Conservation (phyloP, 345 rosid genomes). For the Brassica juncea region DNA sequence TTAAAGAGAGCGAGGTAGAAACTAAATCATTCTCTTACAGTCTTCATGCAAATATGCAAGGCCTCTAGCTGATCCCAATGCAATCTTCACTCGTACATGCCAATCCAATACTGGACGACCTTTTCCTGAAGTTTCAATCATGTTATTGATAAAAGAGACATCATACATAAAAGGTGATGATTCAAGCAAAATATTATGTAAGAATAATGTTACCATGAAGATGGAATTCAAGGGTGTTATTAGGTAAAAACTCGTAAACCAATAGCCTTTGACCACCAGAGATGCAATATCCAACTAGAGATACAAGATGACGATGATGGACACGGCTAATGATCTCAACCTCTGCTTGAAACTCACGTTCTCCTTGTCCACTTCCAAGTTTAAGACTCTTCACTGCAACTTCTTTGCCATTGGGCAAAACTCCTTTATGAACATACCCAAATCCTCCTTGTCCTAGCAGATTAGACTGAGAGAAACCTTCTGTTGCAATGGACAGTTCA, state of each 20-base stretch:
- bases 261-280: conserved; percentile 56
- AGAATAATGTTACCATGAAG: conserved; percentile 57
- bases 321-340: conserved; percentile 92
- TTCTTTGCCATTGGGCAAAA: conserved; percentile 74
- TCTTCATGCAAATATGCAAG: conserved; percentile 97
- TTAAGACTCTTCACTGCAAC: conserved; percentile 84
- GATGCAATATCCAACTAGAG: conserved; percentile 83
- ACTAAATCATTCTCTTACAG: conserved; percentile 50
- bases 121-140: conserved; percentile 48
- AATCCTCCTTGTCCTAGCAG: conserved; percentile 88
- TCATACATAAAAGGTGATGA: background rate
- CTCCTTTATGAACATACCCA: conserved; percentile 83
- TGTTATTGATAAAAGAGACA: background rate
- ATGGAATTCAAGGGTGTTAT: conserved; percentile 75
- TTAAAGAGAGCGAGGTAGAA: background rate
- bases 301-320: conserved; percentile 89
- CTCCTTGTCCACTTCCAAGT: conserved; percentile 78
- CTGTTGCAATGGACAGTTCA: conserved; percentile 70
- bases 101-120: conserved; percentile 69
- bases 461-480: conserved; percentile 59
- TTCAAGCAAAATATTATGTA: background rate
- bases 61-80: conserved; percentile 89
- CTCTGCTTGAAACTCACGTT: conserved; percentile 80
- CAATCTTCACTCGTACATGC: conserved; percentile 72
- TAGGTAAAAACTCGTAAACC: conserved; percentile 79